These are phyloP conservation scores for Macrolepiota albuminosa DNA, from an alignment of 768 basidiomycete genomes.

Conservation along the genomic window DNA sequence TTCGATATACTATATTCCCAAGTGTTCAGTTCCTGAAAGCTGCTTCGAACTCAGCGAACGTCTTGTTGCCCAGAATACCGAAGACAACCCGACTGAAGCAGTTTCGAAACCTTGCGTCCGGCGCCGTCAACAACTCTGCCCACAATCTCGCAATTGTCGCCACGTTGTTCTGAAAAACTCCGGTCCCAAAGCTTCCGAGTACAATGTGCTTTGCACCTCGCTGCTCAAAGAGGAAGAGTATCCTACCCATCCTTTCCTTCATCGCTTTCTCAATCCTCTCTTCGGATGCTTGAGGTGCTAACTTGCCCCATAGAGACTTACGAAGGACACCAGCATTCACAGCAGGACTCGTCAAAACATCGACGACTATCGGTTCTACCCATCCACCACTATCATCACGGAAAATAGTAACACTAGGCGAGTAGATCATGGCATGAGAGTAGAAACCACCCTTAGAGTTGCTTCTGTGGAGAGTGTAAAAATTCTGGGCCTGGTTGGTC, in stretches of 20 bases:
- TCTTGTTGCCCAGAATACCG: conserved; percentile 42
- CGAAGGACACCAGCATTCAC: conserved; percentile 60
- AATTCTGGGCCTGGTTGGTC: conserved; percentile 48
- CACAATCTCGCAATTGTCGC: conserved; percentile 56
- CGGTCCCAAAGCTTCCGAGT: conserved; percentile 75
- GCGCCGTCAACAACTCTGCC: conserved; percentile 50
- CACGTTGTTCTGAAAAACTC: conserved; percentile 68
- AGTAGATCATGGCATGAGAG: conserved; percentile 76
- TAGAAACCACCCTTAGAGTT: conserved; percentile 54
- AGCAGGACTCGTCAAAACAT: conserved; percentile 68
- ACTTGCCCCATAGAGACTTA: conserved; percentile 18
- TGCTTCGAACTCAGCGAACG: conserved; percentile 23
- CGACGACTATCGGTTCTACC: conserved; percentile 52
- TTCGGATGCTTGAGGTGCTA: conserved; percentile 19
- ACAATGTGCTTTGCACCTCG: conserved; percentile 57
- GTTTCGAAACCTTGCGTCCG: conserved; percentile 47
- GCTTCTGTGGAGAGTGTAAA: conserved; percentile 56
- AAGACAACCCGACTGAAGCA: conserved; percentile 64
- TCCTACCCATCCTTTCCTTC: conserved; percentile 67
- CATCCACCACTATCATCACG: conserved; percentile 58
- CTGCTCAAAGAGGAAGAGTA: conserved; percentile 61
- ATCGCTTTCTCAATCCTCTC: conserved; percentile 48
- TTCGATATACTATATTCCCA: background rate
- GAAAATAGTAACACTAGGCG: conserved; percentile 57
- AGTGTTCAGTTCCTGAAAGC: conserved; percentile 8